Evolutionary conservation across 78 protist genomes (phyloP).

Genomic region (Dictyostelium capitatum): DNA sequence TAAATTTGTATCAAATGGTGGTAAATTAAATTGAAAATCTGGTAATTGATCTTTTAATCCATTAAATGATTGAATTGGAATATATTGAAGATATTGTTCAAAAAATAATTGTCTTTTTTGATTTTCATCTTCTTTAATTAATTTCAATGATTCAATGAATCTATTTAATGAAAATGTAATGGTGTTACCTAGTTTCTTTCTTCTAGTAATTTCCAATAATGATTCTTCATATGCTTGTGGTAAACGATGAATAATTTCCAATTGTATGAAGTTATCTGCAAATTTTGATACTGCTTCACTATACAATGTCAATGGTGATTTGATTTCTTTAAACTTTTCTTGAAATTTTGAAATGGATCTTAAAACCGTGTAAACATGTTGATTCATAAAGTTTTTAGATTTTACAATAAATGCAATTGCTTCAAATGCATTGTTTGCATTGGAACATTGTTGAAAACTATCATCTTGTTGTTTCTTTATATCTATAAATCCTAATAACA

Average conservation of each 20-base stretch:
- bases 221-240: conserved; percentile 61
- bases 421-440: neutral
- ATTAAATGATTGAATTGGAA: conserved; percentile 33
- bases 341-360: conserved; percentile 44
- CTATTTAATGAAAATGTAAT: neutral
- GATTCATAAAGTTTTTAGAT: conserved; percentile 15
- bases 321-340: neutral
- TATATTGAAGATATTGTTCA: conserved; percentile 20
- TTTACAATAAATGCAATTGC: neutral
- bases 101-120: conserved; percentile 40
- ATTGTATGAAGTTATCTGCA: conserved; percentile 28
- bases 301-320: neutral
- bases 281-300: conserved; percentile 26
- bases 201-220: conserved; percentile 36
- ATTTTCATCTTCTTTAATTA: conserved; percentile 44
- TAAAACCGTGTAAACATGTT: conserved; percentile 12
- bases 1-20: conserved; percentile 32
- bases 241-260: conserved; percentile 34
- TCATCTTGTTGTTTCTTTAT: conserved; percentile 35
- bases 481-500: conserved; percentile 23
- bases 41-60: conserved; percentile 49
- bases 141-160: conserved; percentile 42
- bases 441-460: conserved; percentile 3
- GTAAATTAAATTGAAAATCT: conserved; percentile 12
- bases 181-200: conserved; percentile 39